Evolutionary conservation across 2,329 filamentous ascomycete species (phyloP), one percentile per base, ranked within the genome.

Genomic region (Simplicillium sp.): DNA sequence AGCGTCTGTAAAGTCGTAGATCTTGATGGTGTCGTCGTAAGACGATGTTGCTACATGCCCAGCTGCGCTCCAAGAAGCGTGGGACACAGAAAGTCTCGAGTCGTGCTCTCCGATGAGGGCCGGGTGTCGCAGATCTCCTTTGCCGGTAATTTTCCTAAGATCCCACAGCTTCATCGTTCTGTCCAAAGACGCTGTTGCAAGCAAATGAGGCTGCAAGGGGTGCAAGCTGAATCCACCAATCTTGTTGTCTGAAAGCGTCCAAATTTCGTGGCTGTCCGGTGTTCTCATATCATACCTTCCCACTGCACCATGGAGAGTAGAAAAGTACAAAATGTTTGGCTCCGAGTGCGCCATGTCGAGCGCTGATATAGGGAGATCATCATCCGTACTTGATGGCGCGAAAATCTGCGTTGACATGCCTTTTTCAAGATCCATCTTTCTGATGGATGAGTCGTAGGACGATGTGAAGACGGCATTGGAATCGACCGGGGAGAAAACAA

Each of bases 21-120:
- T 84, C 56, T 97, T 97, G 48, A 98, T 75, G 0, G 86, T 94
- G 52, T 98, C 88, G 54, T 98, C 92, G 57, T 98, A 98, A 0
- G 84, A 90, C 0, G 88, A 84, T 0, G 92, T 98, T 0, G 89
- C 92, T 5, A 98, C 70, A 48, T 94, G 85, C 0, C 90, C 92
- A 0, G 75, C 82, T 0, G 78, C 70, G 46, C 88, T 92, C 80
- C 89, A 98, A 0, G 89, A 85, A 0, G 90, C 92, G 58, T 96
- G 89, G 1, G 87, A 94, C 0, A 98, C 89, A 0, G 87, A 94
- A 0, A 97, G 67, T 3, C 83, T 75, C 15, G 84, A 92, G 40
- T 79, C 70, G 53, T 98, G 89, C 56, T 92, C 83, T 7, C 85
- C 90, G 0, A 97, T 62, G 1, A 94, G 67, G 0, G 73, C 66